Evolutionary conservation across 2,329 filamentous ascomycete species (phyloP).

Genomic region (Colletotrichum higginsianum): DNA sequence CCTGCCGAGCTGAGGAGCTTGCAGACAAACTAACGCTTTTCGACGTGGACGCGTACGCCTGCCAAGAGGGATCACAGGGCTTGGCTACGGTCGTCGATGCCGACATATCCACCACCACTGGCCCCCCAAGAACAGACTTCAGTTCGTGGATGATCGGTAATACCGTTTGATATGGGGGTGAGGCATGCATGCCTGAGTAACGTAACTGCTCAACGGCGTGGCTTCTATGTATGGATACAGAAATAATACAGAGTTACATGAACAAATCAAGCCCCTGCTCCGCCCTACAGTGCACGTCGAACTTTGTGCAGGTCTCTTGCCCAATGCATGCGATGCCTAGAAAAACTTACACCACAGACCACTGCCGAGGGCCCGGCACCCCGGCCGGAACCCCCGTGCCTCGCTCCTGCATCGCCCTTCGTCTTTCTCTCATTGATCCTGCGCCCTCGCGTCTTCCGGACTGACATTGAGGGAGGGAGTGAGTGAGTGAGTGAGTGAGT

Average conservation of each 20-base stretch:
- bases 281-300: slow-evolving; percentile 1
- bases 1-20: slow-evolving; percentile 39
- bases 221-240: not conserved
- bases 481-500: not conserved
- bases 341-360: slow-evolving; percentile 20
- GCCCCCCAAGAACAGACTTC: not conserved
- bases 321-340: slow-evolving; percentile 13
- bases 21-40: slow-evolving; percentile 43
- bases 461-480: not conserved
- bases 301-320: slow-evolving; percentile 5
- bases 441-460: not conserved
- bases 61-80: slow-evolving; percentile 39
- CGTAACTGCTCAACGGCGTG: not conserved
- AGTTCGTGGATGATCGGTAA: not conserved
- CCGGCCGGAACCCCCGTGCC: slow-evolving; percentile 25
- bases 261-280: slow-evolving; percentile 5
- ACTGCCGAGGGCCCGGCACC: slow-evolving; percentile 35
- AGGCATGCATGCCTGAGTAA: not conserved
- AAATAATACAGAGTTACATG: slow-evolving; percentile 8
- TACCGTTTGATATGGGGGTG: not conserved
- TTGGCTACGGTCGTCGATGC: slow-evolving; percentile 24
- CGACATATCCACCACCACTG: slow-evolving; percentile 34
- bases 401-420: not conserved
- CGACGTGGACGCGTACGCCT: slow-evolving; percentile 43
- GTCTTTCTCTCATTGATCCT: not conserved